Evolutionary conservation across 208 protist genomes (phyloP).

Genomic region (Acanthamoeba lugdunensis): DNA sequence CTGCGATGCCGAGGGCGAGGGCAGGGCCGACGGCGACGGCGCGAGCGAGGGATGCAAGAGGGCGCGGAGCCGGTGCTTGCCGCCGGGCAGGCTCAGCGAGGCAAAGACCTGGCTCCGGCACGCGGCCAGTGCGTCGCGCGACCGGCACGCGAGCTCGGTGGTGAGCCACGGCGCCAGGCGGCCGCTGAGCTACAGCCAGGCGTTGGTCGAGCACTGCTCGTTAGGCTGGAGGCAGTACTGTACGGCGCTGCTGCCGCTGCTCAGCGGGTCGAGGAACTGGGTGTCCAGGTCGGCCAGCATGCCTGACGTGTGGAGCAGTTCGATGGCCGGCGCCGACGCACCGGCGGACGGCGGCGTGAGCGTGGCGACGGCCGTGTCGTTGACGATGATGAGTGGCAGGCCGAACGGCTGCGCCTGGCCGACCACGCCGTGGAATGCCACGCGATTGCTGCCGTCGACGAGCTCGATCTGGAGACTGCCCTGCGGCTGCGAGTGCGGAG

Average conservation of each 20-base stretch:
- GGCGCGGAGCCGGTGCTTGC: neutral
- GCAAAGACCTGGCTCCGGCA: neutral
- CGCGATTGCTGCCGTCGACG: neutral
- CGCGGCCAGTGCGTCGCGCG: neutral
- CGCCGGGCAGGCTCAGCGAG: neutral
- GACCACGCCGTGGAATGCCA: neutral
- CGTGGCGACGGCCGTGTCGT: neutral
- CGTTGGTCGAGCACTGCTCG: constrained; percentile 7
- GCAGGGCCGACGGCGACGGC: neutral
- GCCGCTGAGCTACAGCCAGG: constrained; percentile 32
- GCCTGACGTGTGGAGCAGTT: neutral
- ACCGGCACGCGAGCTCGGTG: neutral
- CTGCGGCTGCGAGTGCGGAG: neutral
- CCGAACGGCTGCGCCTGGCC: neutral
- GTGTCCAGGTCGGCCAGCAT: neutral
- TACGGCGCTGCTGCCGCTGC: neutral
- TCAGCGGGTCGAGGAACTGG: neutral
- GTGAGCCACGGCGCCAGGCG: constrained; percentile 36
- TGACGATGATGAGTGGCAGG: neutral
- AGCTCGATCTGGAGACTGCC: neutral
- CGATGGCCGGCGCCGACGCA: neutral
- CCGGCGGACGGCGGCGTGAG: neutral
- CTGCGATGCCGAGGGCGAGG: neutral
- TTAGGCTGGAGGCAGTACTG: constrained; percentile 20
- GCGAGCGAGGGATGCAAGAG: neutral